phyloP scores from a whole-genome alignment of 1,284 basidiomycete genomes.

The Rhodotorula sp. region DNA sequence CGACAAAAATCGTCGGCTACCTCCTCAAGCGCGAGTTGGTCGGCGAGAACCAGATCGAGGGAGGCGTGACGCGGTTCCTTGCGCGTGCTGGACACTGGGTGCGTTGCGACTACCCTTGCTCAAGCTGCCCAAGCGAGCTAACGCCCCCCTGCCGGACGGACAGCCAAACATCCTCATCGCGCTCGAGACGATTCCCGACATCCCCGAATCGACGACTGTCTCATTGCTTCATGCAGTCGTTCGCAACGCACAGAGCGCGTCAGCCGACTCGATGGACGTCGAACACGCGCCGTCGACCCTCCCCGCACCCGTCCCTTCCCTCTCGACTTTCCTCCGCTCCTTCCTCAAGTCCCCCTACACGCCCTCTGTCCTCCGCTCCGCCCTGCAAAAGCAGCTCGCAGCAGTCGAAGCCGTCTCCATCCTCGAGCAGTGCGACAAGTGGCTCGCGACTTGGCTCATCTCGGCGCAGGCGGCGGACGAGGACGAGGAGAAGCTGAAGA shows the following conservation, averaged over 20 bases:
- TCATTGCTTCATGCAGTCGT: slow-evolving; percentile 26
- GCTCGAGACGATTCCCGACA: slow-evolving; percentile 32
- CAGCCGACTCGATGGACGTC: slow-evolving; percentile 13
- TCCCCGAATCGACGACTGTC: slow-evolving; percentile 33
- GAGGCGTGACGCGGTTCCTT: slow-evolving; percentile 28
- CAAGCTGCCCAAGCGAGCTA: not conserved
- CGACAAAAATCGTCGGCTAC: slow-evolving; percentile 31
- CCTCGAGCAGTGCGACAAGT: slow-evolving; percentile 31
- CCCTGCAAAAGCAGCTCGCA: slow-evolving; percentile 27
- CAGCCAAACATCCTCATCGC: slow-evolving; percentile 32
- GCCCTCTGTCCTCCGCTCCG: slow-evolving; percentile 20
- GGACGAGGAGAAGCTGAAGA: slow-evolving; percentile 3
- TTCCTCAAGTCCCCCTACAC: slow-evolving; percentile 30
- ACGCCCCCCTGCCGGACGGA: rapidly evolving
- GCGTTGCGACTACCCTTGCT: not conserved
- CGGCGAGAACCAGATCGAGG: slow-evolving; percentile 33
- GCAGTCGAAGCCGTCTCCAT: slow-evolving; percentile 29
- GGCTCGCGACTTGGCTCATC: slow-evolving; percentile 26
- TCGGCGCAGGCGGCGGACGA: slow-evolving; percentile 2
- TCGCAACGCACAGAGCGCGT: not conserved
- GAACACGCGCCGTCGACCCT: slow-evolving; percentile 6
- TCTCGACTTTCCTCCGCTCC: slow-evolving; percentile 24
- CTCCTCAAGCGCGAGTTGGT: slow-evolving; percentile 34
- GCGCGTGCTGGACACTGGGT: slow-evolving; percentile 37
- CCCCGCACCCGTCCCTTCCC: slow-evolving; percentile 16